Percentiles rank a stretch among this genome's conserved stretches.
These are phyloP conservation scores for Fusarium subglutinans DNA, from an alignment of 2,329 filamentous ascomycete species.

Conservation along the genomic window DNA sequence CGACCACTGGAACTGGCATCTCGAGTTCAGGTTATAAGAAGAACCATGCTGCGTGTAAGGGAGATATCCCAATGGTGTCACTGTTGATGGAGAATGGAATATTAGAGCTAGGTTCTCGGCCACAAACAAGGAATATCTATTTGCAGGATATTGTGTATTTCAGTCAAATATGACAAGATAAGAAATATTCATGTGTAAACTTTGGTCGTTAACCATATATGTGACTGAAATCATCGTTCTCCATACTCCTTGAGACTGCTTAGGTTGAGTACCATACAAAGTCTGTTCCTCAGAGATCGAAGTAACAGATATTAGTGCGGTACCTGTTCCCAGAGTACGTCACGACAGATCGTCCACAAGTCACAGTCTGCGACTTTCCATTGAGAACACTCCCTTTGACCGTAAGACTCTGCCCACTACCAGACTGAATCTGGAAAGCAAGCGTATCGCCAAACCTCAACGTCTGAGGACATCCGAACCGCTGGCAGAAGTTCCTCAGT, in stretches of 20 bases:
- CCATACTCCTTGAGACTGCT: rapidly evolving
- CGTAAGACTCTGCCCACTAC: background rate
- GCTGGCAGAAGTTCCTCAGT: background rate
- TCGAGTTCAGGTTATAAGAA: too few species aligned
- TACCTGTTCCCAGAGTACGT: background rate
- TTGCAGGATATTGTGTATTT: too few species aligned
- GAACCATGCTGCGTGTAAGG: too few species aligned
- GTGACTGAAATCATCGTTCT: too few species aligned
- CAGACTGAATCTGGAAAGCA: background rate
- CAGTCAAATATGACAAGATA: too few species aligned
- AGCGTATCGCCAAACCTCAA: background rate
- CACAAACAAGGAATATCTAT: too few species aligned
- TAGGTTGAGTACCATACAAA: rapidly evolving
- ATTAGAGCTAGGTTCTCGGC: too few species aligned
- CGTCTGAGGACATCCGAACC: background rate
- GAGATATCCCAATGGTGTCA: too few species aligned
- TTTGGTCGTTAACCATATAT: too few species aligned
- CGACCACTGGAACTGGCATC: background rate
- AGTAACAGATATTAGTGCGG: background rate
- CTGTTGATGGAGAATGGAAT: too few species aligned
- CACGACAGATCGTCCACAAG: background rate
- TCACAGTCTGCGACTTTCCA: background rate
- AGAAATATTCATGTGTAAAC: too few species aligned
- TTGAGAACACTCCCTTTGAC: background rate
- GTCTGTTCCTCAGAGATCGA: background rate